Evolutionary conservation across 1,139 yeast species (phyloP).

Genomic region (Dujonia santamariae): DNA sequence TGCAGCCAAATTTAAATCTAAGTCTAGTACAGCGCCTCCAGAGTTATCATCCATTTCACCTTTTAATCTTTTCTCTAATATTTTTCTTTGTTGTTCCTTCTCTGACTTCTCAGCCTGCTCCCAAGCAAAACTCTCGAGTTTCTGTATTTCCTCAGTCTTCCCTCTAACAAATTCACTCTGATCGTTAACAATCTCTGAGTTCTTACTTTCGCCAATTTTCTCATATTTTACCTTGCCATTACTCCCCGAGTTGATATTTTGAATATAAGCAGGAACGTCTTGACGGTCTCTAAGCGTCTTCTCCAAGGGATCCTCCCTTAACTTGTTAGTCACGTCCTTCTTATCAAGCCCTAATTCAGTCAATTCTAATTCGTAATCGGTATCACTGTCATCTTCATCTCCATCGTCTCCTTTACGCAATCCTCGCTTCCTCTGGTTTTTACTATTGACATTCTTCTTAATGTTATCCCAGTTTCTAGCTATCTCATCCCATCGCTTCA

Average conservation of each 20-base stretch:
- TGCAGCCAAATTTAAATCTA: slow-evolving; percentile 47
- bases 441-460: slow-evolving; percentile 17
- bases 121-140: slow-evolving; percentile 55
- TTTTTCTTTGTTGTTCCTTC: slow-evolving; percentile 12
- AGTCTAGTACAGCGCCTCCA: slow-evolving; percentile 25
- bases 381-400: slow-evolving; percentile 34
- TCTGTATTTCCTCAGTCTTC: slow-evolving; percentile 30
- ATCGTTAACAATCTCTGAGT: slow-evolving; percentile 38
- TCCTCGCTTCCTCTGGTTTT: background rate
- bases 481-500: slow-evolving; percentile 54
- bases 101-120: slow-evolving; percentile 25
- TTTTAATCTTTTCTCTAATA: slow-evolving; percentile 14
- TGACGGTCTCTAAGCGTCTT: slow-evolving; percentile 45
- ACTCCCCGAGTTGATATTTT: slow-evolving; percentile 30
- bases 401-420: slow-evolving; percentile 12
- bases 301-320: slow-evolving; percentile 35
- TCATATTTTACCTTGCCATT: slow-evolving; percentile 41
- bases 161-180: slow-evolving; percentile 44
- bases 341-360: slow-evolving; percentile 42
- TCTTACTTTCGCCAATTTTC: no score
- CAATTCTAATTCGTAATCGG: slow-evolving; percentile 48
- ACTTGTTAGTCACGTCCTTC: slow-evolving; percentile 23
- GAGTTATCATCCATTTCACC: slow-evolving; percentile 7
- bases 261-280: slow-evolving; percentile 52
- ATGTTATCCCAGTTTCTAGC: slow-evolving; percentile 43